Evolutionary conservation across 192 early-diverging fungal species (phyloP), one percentile per base, ranked within the genome.

Genomic region (Coemansia sp.): DNA sequence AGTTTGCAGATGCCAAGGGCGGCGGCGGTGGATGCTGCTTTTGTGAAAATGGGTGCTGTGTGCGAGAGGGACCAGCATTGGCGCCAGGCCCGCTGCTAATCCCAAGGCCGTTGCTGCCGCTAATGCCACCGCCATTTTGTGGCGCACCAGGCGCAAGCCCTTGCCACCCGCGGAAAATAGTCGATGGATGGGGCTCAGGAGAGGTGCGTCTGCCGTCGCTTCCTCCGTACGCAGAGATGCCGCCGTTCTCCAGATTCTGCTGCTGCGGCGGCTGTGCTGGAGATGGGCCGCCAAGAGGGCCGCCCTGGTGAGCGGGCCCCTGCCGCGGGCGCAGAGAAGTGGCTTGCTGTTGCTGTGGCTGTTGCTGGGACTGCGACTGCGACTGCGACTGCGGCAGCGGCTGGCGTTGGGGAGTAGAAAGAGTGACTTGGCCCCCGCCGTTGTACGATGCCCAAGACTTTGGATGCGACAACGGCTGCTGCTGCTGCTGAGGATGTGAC

Each of bases 21-120:
- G 58, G 61, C 14, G 54, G 65, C 6, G 61, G 65, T 39, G 47
- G 64, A 58, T 60, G 69, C 39, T 47, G 69, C 69, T 58, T 55
- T 1, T 58, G 60, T 20, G 29, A 42, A 9, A 48, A 59, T 3
- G 29, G 54, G 27, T 67, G 58, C 50, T 32, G 61, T 4, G 52
- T 2, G 46, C 30, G 50, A 23, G 22, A 51, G 8, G 34, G 32
- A 24, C 48, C 49, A 27, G 52, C n/a, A 6, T 19, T 23, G 8
- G 47, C n/a, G 6, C 19, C 47, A 23, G 19, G 6, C 8, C 24
- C 24, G 24, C 24, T 52, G 50, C 50, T 52, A 29, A 27, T 35
- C 19, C 57, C 36, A 24, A 23, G 24, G 47, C 29, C 50, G 58
- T 46, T 45, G 59, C 19, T 34, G 48, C 16, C 24, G n/a, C 25